phyloP scores from a whole-genome alignment of 2,329 filamentous ascomycete species.

The Neurospora sp. region DNA sequence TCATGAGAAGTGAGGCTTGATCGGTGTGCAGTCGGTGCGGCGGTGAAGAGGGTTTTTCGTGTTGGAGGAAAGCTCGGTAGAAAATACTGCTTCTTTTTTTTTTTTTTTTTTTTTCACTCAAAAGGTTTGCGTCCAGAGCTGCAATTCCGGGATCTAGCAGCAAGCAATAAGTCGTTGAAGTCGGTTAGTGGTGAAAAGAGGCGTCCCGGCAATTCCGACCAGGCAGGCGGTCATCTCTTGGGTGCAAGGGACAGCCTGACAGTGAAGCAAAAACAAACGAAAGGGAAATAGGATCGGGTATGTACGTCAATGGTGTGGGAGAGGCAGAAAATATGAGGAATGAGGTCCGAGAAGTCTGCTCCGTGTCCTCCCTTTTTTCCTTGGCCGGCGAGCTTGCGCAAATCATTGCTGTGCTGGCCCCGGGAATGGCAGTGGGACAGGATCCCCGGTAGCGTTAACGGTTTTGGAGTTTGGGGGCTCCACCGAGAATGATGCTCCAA shows the following conservation, averaged over 20 bases:
- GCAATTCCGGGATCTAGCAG: constrained; percentile 12
- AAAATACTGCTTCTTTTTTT: background rate
- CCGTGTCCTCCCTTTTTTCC: background rate
- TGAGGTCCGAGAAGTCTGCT: background rate
- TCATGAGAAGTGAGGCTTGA: constrained; percentile 4
- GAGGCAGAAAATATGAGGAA: constrained; percentile 5
- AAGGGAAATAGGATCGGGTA: constrained; percentile 4
- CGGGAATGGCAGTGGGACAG: constrained; percentile 13
- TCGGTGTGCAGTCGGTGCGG: background rate
- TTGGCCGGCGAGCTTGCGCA: constrained; percentile 7
- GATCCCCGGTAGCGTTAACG: constrained; percentile 5
- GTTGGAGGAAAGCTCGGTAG: background rate
- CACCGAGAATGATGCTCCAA: constrained; percentile 12
- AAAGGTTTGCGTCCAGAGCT: constrained; percentile 3
- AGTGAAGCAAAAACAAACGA: constrained; percentile 5
- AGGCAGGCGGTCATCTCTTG: constrained; percentile 9
- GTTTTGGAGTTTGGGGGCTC: constrained; percentile 3
- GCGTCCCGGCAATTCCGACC: constrained; percentile 4
- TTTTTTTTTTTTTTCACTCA: background rate
- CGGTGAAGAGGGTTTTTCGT: background rate
- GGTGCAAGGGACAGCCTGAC: constrained; percentile 7
- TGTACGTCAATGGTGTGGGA: constrained; percentile 1
- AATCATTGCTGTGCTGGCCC: constrained; percentile 5
- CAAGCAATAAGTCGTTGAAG: constrained; percentile 3
- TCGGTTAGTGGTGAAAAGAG: constrained; percentile 5